Evolutionary conservation across 495 filamentous ascomycete genomes (phyloP).

Genomic region (Endocarpon pusillum): DNA sequence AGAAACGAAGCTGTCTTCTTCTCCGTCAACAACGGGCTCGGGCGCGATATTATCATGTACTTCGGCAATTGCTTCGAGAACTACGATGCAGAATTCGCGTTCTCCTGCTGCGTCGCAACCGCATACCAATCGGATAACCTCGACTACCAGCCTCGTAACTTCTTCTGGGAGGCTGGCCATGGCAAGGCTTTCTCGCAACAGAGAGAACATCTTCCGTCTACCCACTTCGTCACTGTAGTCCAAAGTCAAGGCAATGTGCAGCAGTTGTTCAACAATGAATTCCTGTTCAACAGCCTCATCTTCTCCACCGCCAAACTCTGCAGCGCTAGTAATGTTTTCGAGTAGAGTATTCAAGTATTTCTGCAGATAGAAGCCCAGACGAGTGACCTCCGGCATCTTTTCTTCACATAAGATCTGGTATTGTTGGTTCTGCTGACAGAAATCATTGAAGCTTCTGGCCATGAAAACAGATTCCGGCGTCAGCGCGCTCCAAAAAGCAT

Average conservation of each 20-base stretch:
- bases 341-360: conserved; percentile 62
- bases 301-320: conserved; percentile 49
- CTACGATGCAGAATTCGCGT: conserved; percentile 80
- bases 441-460: conserved; percentile 81
- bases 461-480: conserved; percentile 78
- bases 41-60: conserved; percentile 76
- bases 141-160: conserved; percentile 71
- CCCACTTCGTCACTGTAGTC: conserved; percentile 95
- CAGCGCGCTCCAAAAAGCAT: conserved; percentile 74
- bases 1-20: conserved; percentile 79
- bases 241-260: conserved; percentile 77
- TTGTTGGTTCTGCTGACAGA: conserved; percentile 59
- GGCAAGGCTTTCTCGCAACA: conserved; percentile 69
- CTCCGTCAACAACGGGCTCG: conserved; percentile 31
- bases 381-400: conserved; percentile 88
- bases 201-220: conserved; percentile 80
- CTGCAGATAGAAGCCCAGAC: conserved; percentile 66
- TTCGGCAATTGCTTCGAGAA: conserved; percentile 86
- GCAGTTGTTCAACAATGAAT: conserved; percentile 86
- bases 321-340: conserved; percentile 40
- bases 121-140: conserved; percentile 66
- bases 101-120: conserved; percentile 64
- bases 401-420: conserved; percentile 62
- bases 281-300: conserved; percentile 73
- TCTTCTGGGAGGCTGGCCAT: conserved; percentile 82